These are phyloP conservation scores for Plasmodium blacklocki DNA, from an alignment of 169 alveolate species.

Conservation along the genomic window DNA sequence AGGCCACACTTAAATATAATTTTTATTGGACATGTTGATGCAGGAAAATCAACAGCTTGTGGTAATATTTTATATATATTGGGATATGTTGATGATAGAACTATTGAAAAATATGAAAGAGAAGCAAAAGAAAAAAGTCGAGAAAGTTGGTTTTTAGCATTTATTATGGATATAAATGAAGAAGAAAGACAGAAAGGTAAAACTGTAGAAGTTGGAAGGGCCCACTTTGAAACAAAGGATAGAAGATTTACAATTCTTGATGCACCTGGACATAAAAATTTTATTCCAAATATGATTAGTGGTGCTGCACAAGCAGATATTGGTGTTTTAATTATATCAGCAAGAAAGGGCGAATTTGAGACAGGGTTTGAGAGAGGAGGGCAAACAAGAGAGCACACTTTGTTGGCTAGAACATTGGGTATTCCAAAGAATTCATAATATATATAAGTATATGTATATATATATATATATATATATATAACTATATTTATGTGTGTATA, in stretches of 20 bases:
- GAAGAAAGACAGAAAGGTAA: constrained; percentile 99
- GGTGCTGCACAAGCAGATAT: constrained; percentile 99
- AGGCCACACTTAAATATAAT: constrained; percentile 95
- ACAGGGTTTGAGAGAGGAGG: constrained; percentile 99
- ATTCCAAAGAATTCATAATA: neutral
- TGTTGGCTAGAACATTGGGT: constrained; percentile 97
- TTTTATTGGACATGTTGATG: constrained; percentile 99
- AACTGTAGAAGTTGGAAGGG: constrained; percentile 99
- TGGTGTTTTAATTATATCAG: constrained; percentile 98
- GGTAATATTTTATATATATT: constrained; percentile 93
- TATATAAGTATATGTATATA: neutral
- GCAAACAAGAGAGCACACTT: constrained; percentile 99
- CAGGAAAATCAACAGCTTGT: constrained; percentile 99
- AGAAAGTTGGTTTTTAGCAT: constrained; percentile 99
- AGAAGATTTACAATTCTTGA: constrained; percentile 98
- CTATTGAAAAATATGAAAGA: constrained; percentile 96
- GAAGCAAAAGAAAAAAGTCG: constrained; percentile 99
- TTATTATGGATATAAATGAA: constrained; percentile 99
- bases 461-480: neutral
- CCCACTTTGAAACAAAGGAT: constrained; percentile 94
- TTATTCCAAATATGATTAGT: constrained; percentile 99
- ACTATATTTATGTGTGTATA: too few species aligned
- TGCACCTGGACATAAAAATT: constrained; percentile 99
- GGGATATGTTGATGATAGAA: constrained; percentile 97
- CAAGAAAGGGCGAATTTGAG: constrained; percentile 98